These are phyloP conservation scores for Phytophthora lateralis DNA, from an alignment of 352 stramenopile species.

Conservation along the genomic window DNA sequence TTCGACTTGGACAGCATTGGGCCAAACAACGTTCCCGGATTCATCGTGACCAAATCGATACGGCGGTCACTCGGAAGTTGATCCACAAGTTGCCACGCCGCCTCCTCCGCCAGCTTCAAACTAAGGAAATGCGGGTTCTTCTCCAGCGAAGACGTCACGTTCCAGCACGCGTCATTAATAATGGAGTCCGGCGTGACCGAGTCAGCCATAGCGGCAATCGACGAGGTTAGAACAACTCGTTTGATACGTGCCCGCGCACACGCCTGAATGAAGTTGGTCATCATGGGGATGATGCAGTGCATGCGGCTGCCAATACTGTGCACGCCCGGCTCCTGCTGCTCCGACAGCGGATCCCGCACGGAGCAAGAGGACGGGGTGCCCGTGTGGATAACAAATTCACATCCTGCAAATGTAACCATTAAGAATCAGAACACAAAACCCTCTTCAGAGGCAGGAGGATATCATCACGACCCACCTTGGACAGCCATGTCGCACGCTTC, in stretches of 20 bases:
- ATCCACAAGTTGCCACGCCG: conserved; percentile 88
- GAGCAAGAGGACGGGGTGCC: conserved; percentile 87
- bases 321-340: conserved; percentile 84
- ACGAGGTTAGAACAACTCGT: conserved; percentile 86
- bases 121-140: conserved; percentile 89
- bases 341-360: conserved; percentile 83
- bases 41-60: conserved; percentile 89
- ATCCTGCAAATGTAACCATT: conserved; percentile 33
- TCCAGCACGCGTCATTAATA: conserved; percentile 88
- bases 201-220: conserved; percentile 86
- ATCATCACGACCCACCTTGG: conserved; percentile 45
- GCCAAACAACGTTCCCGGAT: conserved; percentile 84
- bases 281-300: conserved; percentile 93
- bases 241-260: conserved; percentile 83
- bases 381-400: conserved; percentile 91
- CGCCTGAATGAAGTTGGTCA: conserved; percentile 92
- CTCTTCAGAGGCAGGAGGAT: background rate
- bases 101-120: conserved; percentile 87
- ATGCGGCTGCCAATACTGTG: conserved; percentile 90
- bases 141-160: conserved; percentile 83
- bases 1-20: conserved; percentile 86
- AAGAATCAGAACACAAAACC: conserved; percentile 8
- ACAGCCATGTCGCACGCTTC: conserved; percentile 88
- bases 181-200: conserved; percentile 75
- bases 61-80: conserved; percentile 80